Conservation (phyloP, 2,329 filamentous ascomycete species). For the Exophiala calicioides region DNA sequence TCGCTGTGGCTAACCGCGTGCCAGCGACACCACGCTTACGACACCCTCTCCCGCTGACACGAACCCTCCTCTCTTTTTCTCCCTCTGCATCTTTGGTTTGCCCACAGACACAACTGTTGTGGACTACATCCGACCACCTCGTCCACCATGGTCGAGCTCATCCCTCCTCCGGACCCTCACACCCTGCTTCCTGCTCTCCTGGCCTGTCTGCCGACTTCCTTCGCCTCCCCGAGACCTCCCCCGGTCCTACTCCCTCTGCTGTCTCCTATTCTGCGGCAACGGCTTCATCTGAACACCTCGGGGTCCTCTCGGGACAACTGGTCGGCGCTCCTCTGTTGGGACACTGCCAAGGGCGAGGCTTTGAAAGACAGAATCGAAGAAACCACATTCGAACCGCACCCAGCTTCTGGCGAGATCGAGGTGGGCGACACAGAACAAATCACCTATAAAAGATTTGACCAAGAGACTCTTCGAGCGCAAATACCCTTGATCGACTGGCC, state of each 20-base stretch:
- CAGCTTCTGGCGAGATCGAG: constrained; percentile 66
- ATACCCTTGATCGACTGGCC: constrained; percentile 57
- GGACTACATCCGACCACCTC: too few relatives aligned
- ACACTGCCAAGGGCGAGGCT: constrained; percentile 52
- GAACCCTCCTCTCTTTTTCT: too few relatives aligned
- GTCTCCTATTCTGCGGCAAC: constrained; percentile 64
- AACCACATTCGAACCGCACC: constrained; percentile 62
- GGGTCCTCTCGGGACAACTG: constrained; percentile 52
- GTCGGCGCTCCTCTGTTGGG: constrained; percentile 63
- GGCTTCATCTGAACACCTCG: constrained; percentile 58
- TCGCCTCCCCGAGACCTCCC: constrained; percentile 59
- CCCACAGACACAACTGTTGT: too few relatives aligned
- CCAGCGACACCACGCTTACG: too few relatives aligned
- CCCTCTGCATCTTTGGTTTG: too few relatives aligned
- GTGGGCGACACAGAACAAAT: constrained; percentile 58
- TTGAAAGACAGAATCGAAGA: constrained; percentile 56
- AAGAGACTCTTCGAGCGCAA: constrained; percentile 61
- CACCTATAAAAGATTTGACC: constrained; percentile 60
- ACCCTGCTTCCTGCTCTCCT: constrained; percentile 63
- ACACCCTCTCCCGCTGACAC: too few relatives aligned
- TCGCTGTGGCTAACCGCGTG: too few relatives aligned
- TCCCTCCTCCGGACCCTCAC: constrained; percentile 57
- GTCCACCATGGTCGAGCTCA: constrained; percentile 52
- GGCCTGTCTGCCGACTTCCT: constrained; percentile 63
- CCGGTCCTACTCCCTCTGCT: constrained; percentile 62